These are phyloP conservation scores for Eimeria tenella DNA, from an alignment of 169 alveolate species.

Conservation along the genomic window DNA sequence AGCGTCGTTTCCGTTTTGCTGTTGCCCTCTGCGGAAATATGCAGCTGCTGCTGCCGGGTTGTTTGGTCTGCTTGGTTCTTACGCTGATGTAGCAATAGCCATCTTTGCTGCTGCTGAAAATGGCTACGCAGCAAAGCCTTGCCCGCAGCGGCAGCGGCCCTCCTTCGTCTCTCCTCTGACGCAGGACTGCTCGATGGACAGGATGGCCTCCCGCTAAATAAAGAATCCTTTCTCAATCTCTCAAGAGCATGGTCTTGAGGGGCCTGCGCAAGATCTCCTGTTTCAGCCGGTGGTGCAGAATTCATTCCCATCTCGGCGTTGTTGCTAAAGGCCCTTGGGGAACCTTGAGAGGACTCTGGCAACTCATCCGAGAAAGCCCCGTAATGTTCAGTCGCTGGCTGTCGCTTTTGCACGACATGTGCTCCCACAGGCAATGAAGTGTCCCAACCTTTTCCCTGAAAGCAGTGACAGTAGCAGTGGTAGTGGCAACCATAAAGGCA, in stretches of 20 bases:
- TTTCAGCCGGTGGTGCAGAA: too few relatives aligned
- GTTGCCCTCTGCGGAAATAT: not conserved
- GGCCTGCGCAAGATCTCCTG: not conserved
- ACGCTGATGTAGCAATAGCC: constrained; percentile 31
- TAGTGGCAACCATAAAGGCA: not conserved
- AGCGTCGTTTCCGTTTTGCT: too few relatives aligned
- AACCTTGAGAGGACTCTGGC: too few relatives aligned
- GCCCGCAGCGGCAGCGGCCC: constrained; percentile 65
- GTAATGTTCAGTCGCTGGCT: too few relatives aligned
- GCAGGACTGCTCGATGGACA: constrained; percentile 9
- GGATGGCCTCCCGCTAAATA: constrained; percentile 27
- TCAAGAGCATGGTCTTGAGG: too few relatives aligned
- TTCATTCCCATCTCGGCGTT: too few relatives aligned
- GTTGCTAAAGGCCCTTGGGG: too few relatives aligned
- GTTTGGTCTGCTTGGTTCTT: not conserved
- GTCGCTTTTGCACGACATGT: not conserved
- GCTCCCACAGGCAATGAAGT: not conserved
- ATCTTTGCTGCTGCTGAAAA: constrained; percentile 17
- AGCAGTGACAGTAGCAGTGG: constrained; percentile 17
- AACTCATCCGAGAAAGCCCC: too few relatives aligned
- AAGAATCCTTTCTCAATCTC: not conserved
- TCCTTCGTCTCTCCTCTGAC: not conserved
- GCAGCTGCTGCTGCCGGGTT: constrained; percentile 12
- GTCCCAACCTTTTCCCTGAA: not conserved
- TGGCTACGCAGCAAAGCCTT: constrained; percentile 27